These are phyloP conservation scores for Lolium multiflorum DNA, from an alignment of 176 grass and related monocot species.

Conservation along the genomic window DNA sequence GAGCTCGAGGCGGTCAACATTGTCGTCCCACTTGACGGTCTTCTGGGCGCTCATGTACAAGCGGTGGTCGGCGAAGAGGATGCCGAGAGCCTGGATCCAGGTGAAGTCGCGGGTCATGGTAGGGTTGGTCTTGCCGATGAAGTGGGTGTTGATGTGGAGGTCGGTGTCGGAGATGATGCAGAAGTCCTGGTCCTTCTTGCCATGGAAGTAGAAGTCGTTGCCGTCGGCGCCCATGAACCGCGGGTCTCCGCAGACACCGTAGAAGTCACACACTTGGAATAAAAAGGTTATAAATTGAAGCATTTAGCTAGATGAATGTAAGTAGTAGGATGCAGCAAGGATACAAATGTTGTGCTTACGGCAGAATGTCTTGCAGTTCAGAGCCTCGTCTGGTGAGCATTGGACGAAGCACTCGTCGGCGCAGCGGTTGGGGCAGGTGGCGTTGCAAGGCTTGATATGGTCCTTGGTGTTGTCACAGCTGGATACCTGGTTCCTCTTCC, in stretches of 20 bases:
- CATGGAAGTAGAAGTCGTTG: slow-evolving; percentile 62
- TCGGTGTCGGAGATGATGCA: slow-evolving; percentile 44
- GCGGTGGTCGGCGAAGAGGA: slow-evolving; percentile 57
- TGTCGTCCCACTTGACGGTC: slow-evolving; percentile 44
- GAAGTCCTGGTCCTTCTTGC: slow-evolving; percentile 51
- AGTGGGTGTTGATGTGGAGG: slow-evolving; percentile 57
- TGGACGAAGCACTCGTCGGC: slow-evolving; percentile 56
- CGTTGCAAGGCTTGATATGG: background rate
- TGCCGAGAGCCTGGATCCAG: slow-evolving; percentile 59
- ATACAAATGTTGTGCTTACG: slow-evolving; percentile 17
- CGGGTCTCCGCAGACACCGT: slow-evolving; percentile 40
- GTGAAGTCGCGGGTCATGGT: slow-evolving; percentile 56
- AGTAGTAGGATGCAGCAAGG: background rate
- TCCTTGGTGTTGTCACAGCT: background rate
- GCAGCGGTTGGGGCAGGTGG: slow-evolving; percentile 46
- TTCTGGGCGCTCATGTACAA: slow-evolving; percentile 49
- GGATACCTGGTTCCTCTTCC: slow-evolving; percentile 20
- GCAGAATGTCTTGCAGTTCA: slow-evolving; percentile 58
- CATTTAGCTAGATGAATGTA: background rate
- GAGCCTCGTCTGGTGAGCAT: background rate
- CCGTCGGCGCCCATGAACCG: slow-evolving; percentile 47
- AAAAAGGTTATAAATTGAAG: background rate
- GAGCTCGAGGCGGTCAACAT: slow-evolving; percentile 43
- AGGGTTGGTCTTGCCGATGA: slow-evolving; percentile 54
- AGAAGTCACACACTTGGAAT: slow-evolving; percentile 35